A percentile compares a stretch with the other conserved stretches of the same genome.
Evolutionary conservation across 768 basidiomycete species (phyloP).

Genomic region (Termitomyces sp.): DNA sequence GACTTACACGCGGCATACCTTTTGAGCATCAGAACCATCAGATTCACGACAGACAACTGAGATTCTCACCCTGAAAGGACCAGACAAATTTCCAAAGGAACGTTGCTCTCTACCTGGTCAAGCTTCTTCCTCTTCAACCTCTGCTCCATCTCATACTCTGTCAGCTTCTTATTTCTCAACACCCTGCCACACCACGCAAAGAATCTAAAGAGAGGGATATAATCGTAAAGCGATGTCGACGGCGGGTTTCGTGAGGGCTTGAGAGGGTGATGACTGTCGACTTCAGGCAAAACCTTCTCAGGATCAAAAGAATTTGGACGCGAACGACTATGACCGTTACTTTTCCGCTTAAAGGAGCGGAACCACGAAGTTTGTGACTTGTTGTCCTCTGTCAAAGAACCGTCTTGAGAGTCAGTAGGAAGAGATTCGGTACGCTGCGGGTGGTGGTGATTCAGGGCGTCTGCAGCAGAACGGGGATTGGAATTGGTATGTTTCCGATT

Average conservation of each 20-base stretch:
- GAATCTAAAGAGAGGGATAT: constrained; percentile 48
- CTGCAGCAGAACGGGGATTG: constrained; percentile 11
- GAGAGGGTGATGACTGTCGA: constrained; percentile 31
- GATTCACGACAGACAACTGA: background rate
- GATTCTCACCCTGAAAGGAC: constrained; percentile 39
- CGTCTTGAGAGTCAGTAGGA: constrained; percentile 7
- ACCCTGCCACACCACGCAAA: constrained; percentile 37
- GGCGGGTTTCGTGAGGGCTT: constrained; percentile 61
- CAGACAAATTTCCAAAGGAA: constrained; percentile 55
- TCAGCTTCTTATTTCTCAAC: constrained; percentile 16
- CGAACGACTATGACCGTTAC: constrained; percentile 4
- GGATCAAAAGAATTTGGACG: constrained; percentile 25
- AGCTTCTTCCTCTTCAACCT: constrained; percentile 27
- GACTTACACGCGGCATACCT: constrained; percentile 40
- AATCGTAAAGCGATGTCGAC: constrained; percentile 40
- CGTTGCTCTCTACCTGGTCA: constrained; percentile 46
- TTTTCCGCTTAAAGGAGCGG: constrained; percentile 7
- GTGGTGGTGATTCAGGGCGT: constrained; percentile 7
- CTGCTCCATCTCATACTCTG: constrained; percentile 15
- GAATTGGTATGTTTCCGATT: background rate
- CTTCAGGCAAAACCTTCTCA: constrained; percentile 25
- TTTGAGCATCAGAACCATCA: background rate
- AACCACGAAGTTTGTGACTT: constrained; percentile 18
- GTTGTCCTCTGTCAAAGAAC: constrained; percentile 10
- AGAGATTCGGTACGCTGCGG: constrained; percentile 14